Base-by-base conservation (phyloP, 2,329 filamentous ascomycete genomes). In the Waltergamsia citrina region DNA sequence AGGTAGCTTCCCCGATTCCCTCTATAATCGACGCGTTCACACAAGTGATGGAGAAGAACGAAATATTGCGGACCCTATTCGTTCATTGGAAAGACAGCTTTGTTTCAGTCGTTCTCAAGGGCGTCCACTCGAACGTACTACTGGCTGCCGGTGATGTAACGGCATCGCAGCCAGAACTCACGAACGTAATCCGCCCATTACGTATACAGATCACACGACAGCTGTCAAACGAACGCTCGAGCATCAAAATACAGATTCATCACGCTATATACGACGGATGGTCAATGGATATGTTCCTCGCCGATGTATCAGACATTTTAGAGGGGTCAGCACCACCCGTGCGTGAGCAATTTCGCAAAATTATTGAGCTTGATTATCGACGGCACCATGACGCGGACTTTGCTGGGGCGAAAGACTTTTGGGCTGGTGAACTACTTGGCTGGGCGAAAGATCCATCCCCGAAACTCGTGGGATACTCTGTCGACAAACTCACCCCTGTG, bases 191-290 rank as follows among this genome's bases (percentile, higher is more conserved):
- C 7, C 18, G n/a, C 10, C 9, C 33, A 4, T 17, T 35, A 8
- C 26, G 18, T 5, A 17, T 29, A 15, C 33, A 35, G 21, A 25
- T 36, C 9, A 25, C 15, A 12, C 12, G 7, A 9, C 22, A 24
- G 6, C 3, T 12, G 16, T n/a, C 15, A 11, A 16, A 19, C 7
- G 11, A n/a, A 18, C 18, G 15, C 28, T 11, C 27, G 17, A 44
- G 60, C 7, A 32, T 52, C 4, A 54, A 72, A 9, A 34, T 85
- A 29, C 66, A 80, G 10, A 62, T 93, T 0, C 87, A 94, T 50
- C 88, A 95, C 55, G 78, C 85, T 1, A 53, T 93, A 1, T 95
- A 94, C 49, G 88, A 95, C 53, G 88, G 87, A n/a, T 95, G 88
- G 88, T 88, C 86, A 0, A 70, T 87, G 49, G 82, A 94, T 33